Base-by-base conservation (phyloP, 2,329 filamentous ascomycete species). In the Aspergillus sp. region DNA sequence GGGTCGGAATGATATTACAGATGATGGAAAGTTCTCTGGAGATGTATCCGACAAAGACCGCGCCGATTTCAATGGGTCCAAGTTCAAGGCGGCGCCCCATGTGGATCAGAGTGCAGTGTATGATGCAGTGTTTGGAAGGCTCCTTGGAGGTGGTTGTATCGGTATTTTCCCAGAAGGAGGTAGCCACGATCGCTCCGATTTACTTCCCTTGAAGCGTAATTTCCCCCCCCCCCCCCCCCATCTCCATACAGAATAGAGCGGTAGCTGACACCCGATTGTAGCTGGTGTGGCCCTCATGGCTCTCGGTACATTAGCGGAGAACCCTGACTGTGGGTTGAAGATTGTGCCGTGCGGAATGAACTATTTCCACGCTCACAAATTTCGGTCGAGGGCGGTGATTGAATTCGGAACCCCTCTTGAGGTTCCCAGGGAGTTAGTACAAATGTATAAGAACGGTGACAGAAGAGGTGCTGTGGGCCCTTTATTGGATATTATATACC, bases 291-390 rank as follows among this genome's bases (percentile, higher is more conserved):
- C 95, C 58, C 95, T 99, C 70, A 99, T 99, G 93, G 95, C 93
- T 12, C 83, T 99, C 37, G 93, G 93, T 40, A 89, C 95, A 1
- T 81, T 98, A 51, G 91, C 90, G 5, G 88, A 91, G 56, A 86
- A 93, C 61, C 93, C 93, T 3, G 83, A 93, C 63, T 96, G 91
- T 70, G 91, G 90, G 30, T 80, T 99, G 61, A 96, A 93, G 75
- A 97, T 99, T 67, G 91, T 99, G 22, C 95, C 95, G 3, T 93
- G 95, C 51, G 93, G 93, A 67, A 97, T 99, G 93, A 99, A 99
- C 76, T 99, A 99, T 77, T 99, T 99, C 78, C 93, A 98, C 75
- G 90, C 93, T 0, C 93, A 99, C 82, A 99, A 98, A 75, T 99
- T 99, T 77, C 89, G 93, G 46, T 98, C 93, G 62, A 86, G 95